Evolutionary conservation across 2,329 filamentous ascomycete species (phyloP).

Genomic region (Nigrograna mackinnonii): DNA sequence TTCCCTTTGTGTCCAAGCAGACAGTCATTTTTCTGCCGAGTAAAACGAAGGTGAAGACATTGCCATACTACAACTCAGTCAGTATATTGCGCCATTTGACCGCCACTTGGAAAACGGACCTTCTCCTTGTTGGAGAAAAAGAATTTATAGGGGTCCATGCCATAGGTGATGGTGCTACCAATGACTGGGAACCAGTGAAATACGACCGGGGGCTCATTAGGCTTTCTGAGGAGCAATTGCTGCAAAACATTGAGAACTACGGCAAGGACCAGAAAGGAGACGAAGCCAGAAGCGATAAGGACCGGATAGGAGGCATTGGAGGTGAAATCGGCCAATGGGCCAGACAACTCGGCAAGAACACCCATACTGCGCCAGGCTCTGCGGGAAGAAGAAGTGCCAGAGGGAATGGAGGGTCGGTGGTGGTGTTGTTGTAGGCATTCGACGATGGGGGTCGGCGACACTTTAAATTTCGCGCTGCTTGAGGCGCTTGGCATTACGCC

Average conservation of each 20-base stretch:
- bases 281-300: constrained; percentile 47
- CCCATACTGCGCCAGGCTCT: constrained; percentile 52
- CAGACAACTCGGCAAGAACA: constrained; percentile 52
- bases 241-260: constrained; percentile 78
- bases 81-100: constrained; percentile 15
- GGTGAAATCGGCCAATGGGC: constrained; percentile 52
- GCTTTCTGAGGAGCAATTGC: constrained; percentile 80
- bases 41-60: constrained; percentile 87
- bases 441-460: constrained; percentile 8
- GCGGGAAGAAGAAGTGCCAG: too few relatives aligned
- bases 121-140: constrained; percentile 75
- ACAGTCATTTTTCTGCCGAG: constrained; percentile 90
- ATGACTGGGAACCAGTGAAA: constrained; percentile 73
- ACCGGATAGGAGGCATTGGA: constrained; percentile 45
- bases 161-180: constrained; percentile 90
- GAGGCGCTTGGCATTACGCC: too few relatives aligned
- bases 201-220: constrained; percentile 66
- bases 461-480: constrained; percentile 1
- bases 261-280: constrained; percentile 55
- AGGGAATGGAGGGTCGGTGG: too few relatives aligned
- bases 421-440: too few relatives aligned
- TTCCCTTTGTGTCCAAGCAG: constrained; percentile 78
- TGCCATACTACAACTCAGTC: constrained; percentile 67
- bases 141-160: constrained; percentile 90
- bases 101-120: constrained; percentile 50